Conservation (phyloP, 2,329 filamentous ascomycete genomes). For the Aspergillus versicolor region DNA sequence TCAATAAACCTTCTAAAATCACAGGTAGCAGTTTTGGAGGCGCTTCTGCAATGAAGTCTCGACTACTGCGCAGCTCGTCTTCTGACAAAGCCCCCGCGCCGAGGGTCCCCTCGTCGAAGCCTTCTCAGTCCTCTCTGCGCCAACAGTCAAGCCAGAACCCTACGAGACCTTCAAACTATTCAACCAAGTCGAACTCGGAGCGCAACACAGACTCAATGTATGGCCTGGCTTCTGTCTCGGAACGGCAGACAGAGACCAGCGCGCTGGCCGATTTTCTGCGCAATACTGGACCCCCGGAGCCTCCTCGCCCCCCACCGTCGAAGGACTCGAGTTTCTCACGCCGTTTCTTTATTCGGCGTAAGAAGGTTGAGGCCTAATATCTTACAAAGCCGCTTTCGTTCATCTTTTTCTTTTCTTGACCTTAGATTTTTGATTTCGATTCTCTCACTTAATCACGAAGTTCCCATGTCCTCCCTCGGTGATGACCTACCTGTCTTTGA, state of each 20-base stretch:
- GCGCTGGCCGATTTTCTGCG: slow-evolving; percentile 73
- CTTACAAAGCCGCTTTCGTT: too few species aligned
- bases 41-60: slow-evolving; percentile 33
- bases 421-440: neutral
- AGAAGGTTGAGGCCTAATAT: slow-evolving; percentile 21
- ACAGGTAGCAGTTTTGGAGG: slow-evolving; percentile 16
- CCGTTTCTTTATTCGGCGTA: slow-evolving; percentile 27
- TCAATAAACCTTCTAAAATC: slow-evolving; percentile 21
- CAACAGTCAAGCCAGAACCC: slow-evolving; percentile 32
- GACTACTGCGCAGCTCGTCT: slow-evolving; percentile 33
- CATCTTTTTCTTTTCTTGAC: neutral
- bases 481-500: slow-evolving; percentile 14
- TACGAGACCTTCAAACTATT: slow-evolving; percentile 33
- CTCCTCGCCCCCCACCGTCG: slow-evolving; percentile 17
- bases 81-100: slow-evolving; percentile 27
- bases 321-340: slow-evolving; percentile 19
- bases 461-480: slow-evolving; percentile 10
- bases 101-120: slow-evolving; percentile 28
- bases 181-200: slow-evolving; percentile 38
- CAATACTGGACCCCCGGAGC: slow-evolving; percentile 64
- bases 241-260: slow-evolving; percentile 51
- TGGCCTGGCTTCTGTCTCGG: slow-evolving; percentile 22
- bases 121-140: slow-evolving; percentile 34
- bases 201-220: slow-evolving; percentile 24
- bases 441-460: slow-evolving; percentile 9